These are phyloP conservation scores for Cystoderma amianthinum DNA, from an alignment of 768 basidiomycete genomes.

Conservation along the genomic window DNA sequence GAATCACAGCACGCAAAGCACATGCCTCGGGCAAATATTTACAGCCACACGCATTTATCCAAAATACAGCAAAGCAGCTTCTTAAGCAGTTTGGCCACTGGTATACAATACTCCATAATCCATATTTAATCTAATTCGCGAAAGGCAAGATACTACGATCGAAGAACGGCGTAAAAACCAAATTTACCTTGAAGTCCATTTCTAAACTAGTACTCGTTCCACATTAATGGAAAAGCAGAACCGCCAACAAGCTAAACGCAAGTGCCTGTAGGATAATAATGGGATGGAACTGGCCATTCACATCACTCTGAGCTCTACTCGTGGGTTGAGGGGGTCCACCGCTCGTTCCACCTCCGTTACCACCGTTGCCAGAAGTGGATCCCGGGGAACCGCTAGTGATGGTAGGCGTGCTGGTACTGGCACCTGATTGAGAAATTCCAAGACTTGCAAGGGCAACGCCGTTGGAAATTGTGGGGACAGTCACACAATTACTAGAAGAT, in stretches of 20 bases:
- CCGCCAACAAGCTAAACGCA: conserved; percentile 8
- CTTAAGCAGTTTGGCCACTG: too few species aligned
- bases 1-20: too few species aligned
- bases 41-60: too few species aligned
- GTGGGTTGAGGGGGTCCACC: background rate
- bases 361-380: background rate
- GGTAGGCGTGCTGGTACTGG: conserved; percentile 5
- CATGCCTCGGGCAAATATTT: too few species aligned
- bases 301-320: conserved; percentile 6
- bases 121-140: background rate
- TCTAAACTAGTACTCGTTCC: too few species aligned
- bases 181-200: too few species aligned
- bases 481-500: conserved; percentile 31
- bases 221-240: conserved; percentile 10
- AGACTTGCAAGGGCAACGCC: conserved; percentile 24
- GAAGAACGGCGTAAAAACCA: too few species aligned
- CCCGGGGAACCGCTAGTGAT: background rate
- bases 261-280: conserved; percentile 9
- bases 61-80: too few species aligned
- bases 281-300: conserved; percentile 7
- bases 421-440: conserved; percentile 8
- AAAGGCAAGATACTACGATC: too few species aligned
- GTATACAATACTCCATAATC: background rate
- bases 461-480: conserved; percentile 27
- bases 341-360: too few species aligned